A percentile compares a stretch with the other conserved stretches of the same genome.
These are phyloP conservation scores for Mycena rebaudengoi DNA, from an alignment of 768 basidiomycete species.

Conservation along the genomic window DNA sequence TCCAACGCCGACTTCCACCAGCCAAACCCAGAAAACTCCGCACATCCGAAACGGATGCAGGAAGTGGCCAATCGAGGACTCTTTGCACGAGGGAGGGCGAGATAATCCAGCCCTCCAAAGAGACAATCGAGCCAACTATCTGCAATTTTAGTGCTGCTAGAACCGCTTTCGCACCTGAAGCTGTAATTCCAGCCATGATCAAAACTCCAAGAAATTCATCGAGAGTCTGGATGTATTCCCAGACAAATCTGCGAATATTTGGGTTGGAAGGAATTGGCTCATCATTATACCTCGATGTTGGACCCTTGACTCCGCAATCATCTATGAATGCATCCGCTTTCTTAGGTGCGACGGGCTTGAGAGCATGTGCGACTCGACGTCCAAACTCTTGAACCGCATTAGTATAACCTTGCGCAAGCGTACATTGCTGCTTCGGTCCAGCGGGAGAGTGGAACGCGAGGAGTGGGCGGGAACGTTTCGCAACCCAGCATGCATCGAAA, in stretches of 20 bases:
- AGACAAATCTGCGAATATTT: slow-evolving; percentile 38
- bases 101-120: slow-evolving; percentile 38
- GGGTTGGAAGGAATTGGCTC: slow-evolving; percentile 34
- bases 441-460: slow-evolving; percentile 15
- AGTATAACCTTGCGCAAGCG: slow-evolving; percentile 17
- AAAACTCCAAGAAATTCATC: slow-evolving; percentile 20
- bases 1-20: slow-evolving; percentile 36
- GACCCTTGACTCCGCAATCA: slow-evolving; percentile 37
- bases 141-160: slow-evolving; percentile 28
- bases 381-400: slow-evolving; percentile 13
- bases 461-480: not conserved
- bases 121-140: slow-evolving; percentile 41
- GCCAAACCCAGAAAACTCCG: slow-evolving; percentile 34
- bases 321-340: slow-evolving; percentile 26
- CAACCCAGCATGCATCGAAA: slow-evolving; percentile 33
- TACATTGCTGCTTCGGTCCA: slow-evolving; percentile 18
- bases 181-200: slow-evolving; percentile 38
- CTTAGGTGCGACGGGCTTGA: not conserved
- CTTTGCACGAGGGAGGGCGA: slow-evolving; percentile 31
- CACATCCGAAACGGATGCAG: slow-evolving; percentile 24
- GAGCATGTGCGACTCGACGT: not conserved
- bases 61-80: slow-evolving; percentile 39
- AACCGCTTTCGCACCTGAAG: slow-evolving; percentile 40
- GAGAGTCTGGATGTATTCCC: slow-evolving; percentile 30
- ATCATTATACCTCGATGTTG: slow-evolving; percentile 24